Percentiles rank a stretch among this genome's conserved stretches.
phyloP scores from a whole-genome alignment of 108 stramenopile species.

The Nitzschia putrida region DNA sequence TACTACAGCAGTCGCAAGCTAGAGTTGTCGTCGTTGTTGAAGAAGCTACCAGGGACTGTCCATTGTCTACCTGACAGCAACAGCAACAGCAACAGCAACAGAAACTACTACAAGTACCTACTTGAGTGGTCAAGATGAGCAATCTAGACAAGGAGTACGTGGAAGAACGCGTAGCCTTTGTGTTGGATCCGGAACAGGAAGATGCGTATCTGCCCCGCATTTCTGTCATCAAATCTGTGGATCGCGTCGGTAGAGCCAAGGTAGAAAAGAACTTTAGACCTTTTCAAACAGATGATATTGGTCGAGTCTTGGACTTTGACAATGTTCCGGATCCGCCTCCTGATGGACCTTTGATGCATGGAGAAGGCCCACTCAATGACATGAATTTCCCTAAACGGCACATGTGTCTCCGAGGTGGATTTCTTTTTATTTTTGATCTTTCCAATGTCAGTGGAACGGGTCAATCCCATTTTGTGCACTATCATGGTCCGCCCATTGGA shows the following conservation, averaged over 20 bases:
- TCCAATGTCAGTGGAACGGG: conserved; percentile 48
- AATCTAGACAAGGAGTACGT: conserved; percentile 35
- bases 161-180: conserved; percentile 43
- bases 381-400: conserved; percentile 65
- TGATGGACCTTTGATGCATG: conserved; percentile 65
- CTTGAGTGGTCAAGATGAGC: not conserved
- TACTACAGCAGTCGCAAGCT: too few relatives aligned
- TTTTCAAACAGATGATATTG: conserved; percentile 57
- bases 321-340: conserved; percentile 62
- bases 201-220: conserved; percentile 45
- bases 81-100: too few relatives aligned
- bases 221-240: conserved; percentile 35
- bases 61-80: too few relatives aligned
- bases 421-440: conserved; percentile 67
- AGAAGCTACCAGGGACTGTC: too few relatives aligned
- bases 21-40: too few relatives aligned
- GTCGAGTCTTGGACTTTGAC: conserved; percentile 75
- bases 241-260: conserved; percentile 16
- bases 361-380: conserved; percentile 40
- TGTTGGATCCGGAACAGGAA: conserved; percentile 17
- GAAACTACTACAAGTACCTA: not conserved
- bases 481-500: conserved; percentile 56
- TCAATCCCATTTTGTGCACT: conserved; percentile 35
- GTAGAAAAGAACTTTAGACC: conserved; percentile 49
- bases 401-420: conserved; percentile 65